These are phyloP conservation scores for Diaporthe australafricana DNA, from an alignment of 2,329 filamentous ascomycete genomes.

Conservation along the genomic window DNA sequence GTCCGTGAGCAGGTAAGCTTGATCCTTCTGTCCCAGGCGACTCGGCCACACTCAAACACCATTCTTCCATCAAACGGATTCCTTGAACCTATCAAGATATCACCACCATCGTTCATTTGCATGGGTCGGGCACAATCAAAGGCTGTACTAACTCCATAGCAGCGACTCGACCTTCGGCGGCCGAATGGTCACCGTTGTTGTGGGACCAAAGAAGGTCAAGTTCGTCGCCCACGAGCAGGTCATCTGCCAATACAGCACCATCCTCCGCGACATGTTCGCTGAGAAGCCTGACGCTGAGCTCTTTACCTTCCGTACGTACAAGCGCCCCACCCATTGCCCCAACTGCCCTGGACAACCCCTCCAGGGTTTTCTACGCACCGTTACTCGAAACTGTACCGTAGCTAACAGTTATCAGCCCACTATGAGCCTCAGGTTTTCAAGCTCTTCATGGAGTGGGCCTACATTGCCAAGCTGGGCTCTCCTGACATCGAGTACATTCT, in stretches of 20 bases:
- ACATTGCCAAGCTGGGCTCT: background rate
- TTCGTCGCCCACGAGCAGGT: background rate
- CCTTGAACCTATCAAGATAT: background rate
- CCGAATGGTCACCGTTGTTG: slow-evolving; percentile 1
- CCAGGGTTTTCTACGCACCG: background rate
- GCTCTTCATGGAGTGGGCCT: background rate
- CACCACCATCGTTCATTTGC: background rate
- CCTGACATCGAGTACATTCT: too few species aligned
- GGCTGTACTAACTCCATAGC: background rate
- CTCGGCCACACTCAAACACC: background rate
- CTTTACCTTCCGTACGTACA: background rate
- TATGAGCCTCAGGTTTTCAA: background rate
- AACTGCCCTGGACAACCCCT: background rate
- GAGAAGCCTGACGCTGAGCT: background rate
- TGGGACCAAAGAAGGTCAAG: background rate
- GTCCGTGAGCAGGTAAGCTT: background rate
- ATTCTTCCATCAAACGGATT: background rate
- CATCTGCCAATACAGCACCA: background rate
- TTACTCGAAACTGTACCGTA: background rate
- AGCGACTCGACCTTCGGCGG: background rate
- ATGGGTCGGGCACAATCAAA: background rate
- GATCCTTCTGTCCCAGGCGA: background rate
- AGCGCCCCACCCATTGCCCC: too few species aligned
- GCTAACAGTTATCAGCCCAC: background rate
- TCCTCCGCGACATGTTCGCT: background rate